Conservation (phyloP, 1,284 basidiomycete genomes). For the Irpex lacteus region DNA sequence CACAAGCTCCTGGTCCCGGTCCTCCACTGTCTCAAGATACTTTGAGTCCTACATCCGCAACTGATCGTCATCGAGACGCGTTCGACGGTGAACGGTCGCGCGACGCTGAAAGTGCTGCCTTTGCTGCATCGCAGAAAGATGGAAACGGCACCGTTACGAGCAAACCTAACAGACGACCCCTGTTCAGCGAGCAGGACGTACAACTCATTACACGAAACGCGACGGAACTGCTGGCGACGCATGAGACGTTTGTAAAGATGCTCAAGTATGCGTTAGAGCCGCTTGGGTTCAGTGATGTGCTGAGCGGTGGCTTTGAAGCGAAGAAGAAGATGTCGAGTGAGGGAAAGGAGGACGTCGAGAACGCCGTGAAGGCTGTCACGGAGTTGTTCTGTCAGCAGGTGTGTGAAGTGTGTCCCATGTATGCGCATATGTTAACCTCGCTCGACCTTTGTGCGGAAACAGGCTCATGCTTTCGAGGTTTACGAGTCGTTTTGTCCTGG, state of each 20-base stretch:
- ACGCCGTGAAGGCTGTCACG: constrained; percentile 23
- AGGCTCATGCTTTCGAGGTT: constrained; percentile 72
- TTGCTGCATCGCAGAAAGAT: constrained; percentile 4
- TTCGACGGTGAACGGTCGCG: constrained; percentile 11
- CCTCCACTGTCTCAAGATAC: neutral
- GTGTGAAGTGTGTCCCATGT: constrained; percentile 9
- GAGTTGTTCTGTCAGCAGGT: constrained; percentile 26
- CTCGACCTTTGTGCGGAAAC: constrained; percentile 4
- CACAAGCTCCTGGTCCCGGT: constrained; percentile 7
- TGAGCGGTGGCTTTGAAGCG: constrained; percentile 3
- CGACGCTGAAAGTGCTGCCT: neutral
- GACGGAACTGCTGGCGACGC: constrained; percentile 69
- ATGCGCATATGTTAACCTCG: constrained; percentile 7
- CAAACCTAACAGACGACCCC: constrained; percentile 12
- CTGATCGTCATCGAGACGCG: constrained; percentile 10
- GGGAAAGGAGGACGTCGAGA: constrained; percentile 20
- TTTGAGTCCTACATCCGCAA: constrained; percentile 8
- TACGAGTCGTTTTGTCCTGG: constrained; percentile 86
- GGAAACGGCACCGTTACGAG: constrained; percentile 8
- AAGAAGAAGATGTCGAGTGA: neutral
- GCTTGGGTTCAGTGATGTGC: constrained; percentile 35
- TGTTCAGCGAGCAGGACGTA: constrained; percentile 56
- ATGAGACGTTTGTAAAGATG: constrained; percentile 66
- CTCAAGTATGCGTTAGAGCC: constrained; percentile 55
- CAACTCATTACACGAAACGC: constrained; percentile 69